Base-by-base conservation (phyloP, 441 rosid genomes). In the Arabidopsis hybrid region DNA sequence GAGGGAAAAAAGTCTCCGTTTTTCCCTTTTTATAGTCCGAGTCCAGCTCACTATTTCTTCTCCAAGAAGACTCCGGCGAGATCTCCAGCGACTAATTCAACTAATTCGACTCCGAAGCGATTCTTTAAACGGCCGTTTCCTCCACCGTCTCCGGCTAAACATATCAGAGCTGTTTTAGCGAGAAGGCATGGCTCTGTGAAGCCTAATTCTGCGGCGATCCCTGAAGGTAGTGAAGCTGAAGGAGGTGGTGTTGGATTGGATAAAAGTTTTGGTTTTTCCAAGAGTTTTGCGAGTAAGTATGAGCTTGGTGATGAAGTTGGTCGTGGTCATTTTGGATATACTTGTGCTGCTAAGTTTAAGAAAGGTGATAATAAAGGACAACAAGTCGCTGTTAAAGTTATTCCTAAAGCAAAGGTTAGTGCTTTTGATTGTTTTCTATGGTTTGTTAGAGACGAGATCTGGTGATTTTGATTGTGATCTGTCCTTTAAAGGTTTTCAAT, bases 131-230 rank as follows among this genome's bases (percentile, higher is more conserved):
- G 91, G 62, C 94, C 96, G 8, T 93, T 93, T 63, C 97, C 96
- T 2, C 97, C 98, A 34, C 97, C 96, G 6, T 91, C 97, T 0
- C 98, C 97, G 43, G 97, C 97, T 1, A 93, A 91, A 84, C 97
- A 93, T 73, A 88, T 91, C 52, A 81, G 87, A 43, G 87, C 97
- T 1, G 87, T 86, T 55, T 76, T 93, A 38, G 98, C 95, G 0
- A 83, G 93, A 76, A 85, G 97, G 29, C 95, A 92, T 26, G 96
- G 98, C n/a, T 89, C 96, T 8, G 93, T 81, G 71, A 89, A 93
- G 89, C 96, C 91, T 4, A 90, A 91, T 64, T 91, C 82, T 56
- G 75, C 92, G 17, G 81, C 88, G 58, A 89, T 91, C 40, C 93
- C 95, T 9, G 97, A 87, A 70, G 96, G 91, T 10, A 76, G 86